These are phyloP conservation scores for Mortierella sp. DNA, from an alignment of 371 early-diverging fungal genomes.

Conservation along the genomic window DNA sequence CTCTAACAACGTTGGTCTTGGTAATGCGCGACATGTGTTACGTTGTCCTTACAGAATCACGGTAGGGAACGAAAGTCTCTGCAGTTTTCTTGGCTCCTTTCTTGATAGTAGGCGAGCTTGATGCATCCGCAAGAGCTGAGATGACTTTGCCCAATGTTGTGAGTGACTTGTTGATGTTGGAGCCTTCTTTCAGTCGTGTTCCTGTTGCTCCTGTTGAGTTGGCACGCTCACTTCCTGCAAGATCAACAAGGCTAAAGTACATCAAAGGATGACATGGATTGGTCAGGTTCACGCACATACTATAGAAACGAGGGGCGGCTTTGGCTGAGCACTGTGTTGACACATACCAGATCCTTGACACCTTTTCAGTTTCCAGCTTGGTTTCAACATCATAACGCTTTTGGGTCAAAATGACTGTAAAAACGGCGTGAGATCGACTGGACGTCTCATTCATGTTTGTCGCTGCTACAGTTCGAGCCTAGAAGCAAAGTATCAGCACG, in stretches of 20 bases:
- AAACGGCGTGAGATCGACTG: conserved; percentile 95
- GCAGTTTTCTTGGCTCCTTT: conserved; percentile 63
- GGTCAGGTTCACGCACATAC: neutral
- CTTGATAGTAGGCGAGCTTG: conserved; percentile 55
- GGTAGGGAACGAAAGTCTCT: conserved; percentile 83
- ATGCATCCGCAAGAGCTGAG: conserved; percentile 88
- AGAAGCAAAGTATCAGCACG: neutral
- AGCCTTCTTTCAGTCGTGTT: conserved; percentile 97
- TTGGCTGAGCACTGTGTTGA: too few relatives aligned
- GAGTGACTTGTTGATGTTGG: conserved; percentile 97
- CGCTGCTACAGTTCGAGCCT: conserved; percentile 90
- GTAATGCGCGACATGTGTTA: neutral
- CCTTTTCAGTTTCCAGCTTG: conserved; percentile 79
- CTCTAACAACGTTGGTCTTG: neutral
- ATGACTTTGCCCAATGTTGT: conserved; percentile 98
- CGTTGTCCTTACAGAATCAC: conserved; percentile 88
- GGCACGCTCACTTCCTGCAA: conserved; percentile 97
- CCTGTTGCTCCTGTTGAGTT: conserved; percentile 97
- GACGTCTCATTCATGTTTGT: conserved; percentile 98
- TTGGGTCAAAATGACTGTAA: conserved; percentile 85
- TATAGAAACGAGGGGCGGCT: neutral
- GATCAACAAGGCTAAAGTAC: conserved; percentile 76
- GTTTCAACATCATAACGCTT: conserved; percentile 68
- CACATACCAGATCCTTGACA: conserved; percentile 74
- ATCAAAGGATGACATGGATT: neutral